Base-by-base conservation (phyloP, 805 yeast species). In the Monosporozyma yasuniensis region DNA sequence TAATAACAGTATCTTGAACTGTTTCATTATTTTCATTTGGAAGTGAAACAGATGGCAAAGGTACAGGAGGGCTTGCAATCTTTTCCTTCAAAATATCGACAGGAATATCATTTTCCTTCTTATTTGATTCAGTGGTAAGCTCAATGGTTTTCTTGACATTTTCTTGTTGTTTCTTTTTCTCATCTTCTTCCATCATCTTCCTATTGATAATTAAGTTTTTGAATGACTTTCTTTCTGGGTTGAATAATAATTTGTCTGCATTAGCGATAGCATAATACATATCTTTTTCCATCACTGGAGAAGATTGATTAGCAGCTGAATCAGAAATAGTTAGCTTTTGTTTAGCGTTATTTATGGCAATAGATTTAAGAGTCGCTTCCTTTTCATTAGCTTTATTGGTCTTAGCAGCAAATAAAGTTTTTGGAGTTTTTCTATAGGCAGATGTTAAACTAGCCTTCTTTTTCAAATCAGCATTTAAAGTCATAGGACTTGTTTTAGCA, bases 401-500 rank as follows among this genome's bases (percentile, higher is more conserved):
- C 10, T 22, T 28, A 10, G 53, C 47, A 38, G 69, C 63, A 53
- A 78, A 78, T 42, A 80, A 63, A 2, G 84, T 81, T 51, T 74
- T 79, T 46, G 93, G 91, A 0, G 83, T 75, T 37, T 84, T 67
- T 60, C 78, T 78, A 56, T 80, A 83, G 0, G 85, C 82, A 18
- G 80, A 70, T 44, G 78, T 60, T 42, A 84, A 67, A n/a, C 80
- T 77, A 22, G 77, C 79, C 45, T 78, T 76, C 64, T 82, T 84
- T 65, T 80, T 83, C 46, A 68, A 70, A 38, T 72, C 64, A 2
- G 71, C 66, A 21, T 68, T 65, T 6, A 77, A 57, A 5, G 83
- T 80, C 23, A 74, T 76, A 4, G 73, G 74, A 21, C 77, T 68
- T 16, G 79, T 30, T 18, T 35, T 34, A 12, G 12, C 11, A 4